Percentiles rank a stretch among this genome's conserved stretches.
phyloP scores from a whole-genome alignment of 164 flowering plant species.

The Umbellularia californica region DNA sequence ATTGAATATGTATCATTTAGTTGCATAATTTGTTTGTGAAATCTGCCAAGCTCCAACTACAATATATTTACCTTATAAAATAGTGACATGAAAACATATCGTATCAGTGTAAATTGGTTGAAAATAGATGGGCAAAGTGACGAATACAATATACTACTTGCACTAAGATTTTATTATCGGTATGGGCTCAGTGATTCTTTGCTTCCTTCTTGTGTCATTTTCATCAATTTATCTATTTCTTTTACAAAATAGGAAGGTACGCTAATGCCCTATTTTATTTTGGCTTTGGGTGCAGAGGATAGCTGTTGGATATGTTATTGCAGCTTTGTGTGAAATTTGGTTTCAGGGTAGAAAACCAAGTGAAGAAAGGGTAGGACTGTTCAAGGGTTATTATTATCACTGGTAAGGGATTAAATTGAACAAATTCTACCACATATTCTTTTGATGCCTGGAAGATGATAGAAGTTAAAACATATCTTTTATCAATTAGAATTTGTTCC shows the following conservation, averaged over 20 bases:
- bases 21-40: no score
- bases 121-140: no score
- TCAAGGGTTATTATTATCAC: conserved; percentile 37
- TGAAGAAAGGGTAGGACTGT: conserved; percentile 11
- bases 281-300: conserved; percentile 46
- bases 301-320: conserved; percentile 54
- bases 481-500: neutral
- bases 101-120: no score
- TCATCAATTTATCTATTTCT: neutral
- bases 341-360: conserved; percentile 26
- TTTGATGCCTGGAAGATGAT: neutral
- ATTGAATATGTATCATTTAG: no score
- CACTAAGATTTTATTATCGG: no score
- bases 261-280: conserved; percentile 2
- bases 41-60: no score
- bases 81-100: no score
- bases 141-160: no score
- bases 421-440: neutral
- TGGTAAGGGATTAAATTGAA: conserved; percentile 33
- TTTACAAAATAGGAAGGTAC: conserved; percentile 2
- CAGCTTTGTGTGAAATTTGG: conserved; percentile 75
- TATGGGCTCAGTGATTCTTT: neutral
- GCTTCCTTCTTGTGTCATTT: neutral
- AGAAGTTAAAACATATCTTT: neutral
- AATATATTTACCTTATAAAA: no score